Base-by-base conservation (phyloP, 2,329 filamentous ascomycete species). In the Myriosclerotinia scirpicola region DNA sequence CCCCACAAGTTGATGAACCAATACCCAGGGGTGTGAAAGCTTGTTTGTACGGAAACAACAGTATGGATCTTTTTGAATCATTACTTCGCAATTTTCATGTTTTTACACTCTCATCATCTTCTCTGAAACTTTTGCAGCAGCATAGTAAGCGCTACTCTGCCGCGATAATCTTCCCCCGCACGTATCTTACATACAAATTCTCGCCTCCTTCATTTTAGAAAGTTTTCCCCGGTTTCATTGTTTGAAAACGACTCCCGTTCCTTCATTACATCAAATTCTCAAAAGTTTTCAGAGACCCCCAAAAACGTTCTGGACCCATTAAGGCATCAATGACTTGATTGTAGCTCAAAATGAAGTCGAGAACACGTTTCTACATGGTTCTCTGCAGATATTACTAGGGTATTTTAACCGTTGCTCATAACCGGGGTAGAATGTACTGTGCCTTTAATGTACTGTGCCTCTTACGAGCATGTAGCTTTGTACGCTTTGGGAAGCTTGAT, bases 301-400 rank as follows among this genome's bases (percentile, higher is more conserved):
- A 11, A 42, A 30, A 56, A 9, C 2, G n/a, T 48, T 58, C 22
- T 44, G 30, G 22, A 15, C 20, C 12, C 26, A n/a, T 11, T 12
- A 44, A 58, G 26, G 8, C 22, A 30, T 12, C 38, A 42, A 34
- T 17, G 8, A 11, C 20, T 53, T 14, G 22, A 9, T 44, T 30
- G 14, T 34, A 44, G 38, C 22, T n/a, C 54, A 44, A 48, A 34
- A 12, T 38, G 8, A n/a, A 22, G 15, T 60, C 44, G 26, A 46
- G 20, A 30, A 34, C 20, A 48, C 36, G 2, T 17, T 22, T n/a
- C 11, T 48, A n/a, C 56, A 60, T 60, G 56, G 56, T 60, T 60
- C 56, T 60, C 56, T 44, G 58, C 58, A 60, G 44, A 30, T 22
- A 22, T 36, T 12, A 38, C 56, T 50, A 50, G 58, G 58, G 34